Evolutionary conservation across 306 rosid species (phyloP), one percentile per base, ranked within the genome.

Genomic region (Lathyrus aphaca): DNA sequence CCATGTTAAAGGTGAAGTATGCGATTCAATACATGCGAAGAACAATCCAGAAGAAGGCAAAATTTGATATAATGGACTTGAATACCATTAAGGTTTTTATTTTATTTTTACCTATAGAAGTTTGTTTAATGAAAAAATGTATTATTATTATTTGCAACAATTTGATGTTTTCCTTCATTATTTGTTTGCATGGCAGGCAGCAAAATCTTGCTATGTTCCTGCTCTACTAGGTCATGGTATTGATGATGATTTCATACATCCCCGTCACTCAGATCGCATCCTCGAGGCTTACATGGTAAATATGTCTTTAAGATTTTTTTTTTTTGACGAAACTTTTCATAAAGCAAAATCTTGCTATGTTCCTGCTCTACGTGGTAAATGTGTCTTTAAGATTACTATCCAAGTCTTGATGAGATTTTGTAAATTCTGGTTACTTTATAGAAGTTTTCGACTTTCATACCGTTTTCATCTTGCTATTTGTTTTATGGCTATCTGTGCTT

Each of bases 1-100:
- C 19, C 17, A 23, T 17, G 50, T 59, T 69, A 12, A 69, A 94
- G 99, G 97, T 94, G 74, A 94, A 94, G 77, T 87, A 84, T 79
- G 99, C 99, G 35, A 94, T 94, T 72, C 95, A 87, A 72, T 87
- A 86, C 84, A 94, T 94, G 97, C 83, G 95, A 75, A 94, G 78
- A 81, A 68, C 82, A 49, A 88, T 91, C 81, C 99, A 84, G 78
- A 94, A 91, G 82, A 94, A 94, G 89, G 99, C 97, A 67, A 91
- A 91, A 76, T 91, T 95, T 76, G 97, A 95, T 88, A 95, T 95
- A 76, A 68, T 51, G 70, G 90, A 89, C 66, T 80, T 94, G 73
- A 94, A 89, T 80, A 86, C 97, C 25, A 73, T 89, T 56, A 94
- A 94, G 97, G 99, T 83, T 39, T 46, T 63, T 59, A 54, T 19